Conservation (phyloP, 306 rosid species). For the Elaeagnus macrophylla region DNA sequence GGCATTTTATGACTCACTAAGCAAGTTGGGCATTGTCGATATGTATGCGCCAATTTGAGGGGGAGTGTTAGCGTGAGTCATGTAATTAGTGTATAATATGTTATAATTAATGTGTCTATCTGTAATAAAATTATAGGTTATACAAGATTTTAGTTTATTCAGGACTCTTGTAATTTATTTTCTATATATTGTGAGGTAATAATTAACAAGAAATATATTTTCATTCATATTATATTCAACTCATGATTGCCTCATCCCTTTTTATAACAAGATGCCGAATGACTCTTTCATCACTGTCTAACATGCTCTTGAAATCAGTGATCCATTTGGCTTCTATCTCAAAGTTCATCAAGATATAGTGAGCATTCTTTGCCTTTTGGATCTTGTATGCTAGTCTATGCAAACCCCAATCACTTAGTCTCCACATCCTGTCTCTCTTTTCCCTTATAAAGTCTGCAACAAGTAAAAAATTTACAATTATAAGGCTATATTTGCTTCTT, state of each 20-base stretch:
- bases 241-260: constrained; percentile 71
- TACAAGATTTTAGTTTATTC: too few relatives aligned
- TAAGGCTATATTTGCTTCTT: constrained; percentile 13
- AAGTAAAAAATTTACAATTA: constrained; percentile 4
- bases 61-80: too few relatives aligned
- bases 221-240: too few relatives aligned
- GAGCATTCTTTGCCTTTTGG: constrained; percentile 66
- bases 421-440: constrained; percentile 83
- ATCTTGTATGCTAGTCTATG: constrained; percentile 75
- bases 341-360: constrained; percentile 76
- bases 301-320: constrained; percentile 70
- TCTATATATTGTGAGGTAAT: too few relatives aligned
- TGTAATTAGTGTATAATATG: too few relatives aligned
- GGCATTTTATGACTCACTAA: too few relatives aligned
- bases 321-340: constrained; percentile 80
- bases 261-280: constrained; percentile 80
- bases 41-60: too few relatives aligned
- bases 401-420: constrained; percentile 88
- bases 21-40: too few relatives aligned
- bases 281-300: constrained; percentile 83
- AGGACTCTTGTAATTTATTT: too few relatives aligned
- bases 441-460: constrained; percentile 74
- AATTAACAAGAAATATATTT: too few relatives aligned
- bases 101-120: too few relatives aligned
- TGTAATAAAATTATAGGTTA: too few relatives aligned